Conservation (phyloP, 2,329 filamentous ascomycete genomes). For the Sphaerulina vaccinii region DNA sequence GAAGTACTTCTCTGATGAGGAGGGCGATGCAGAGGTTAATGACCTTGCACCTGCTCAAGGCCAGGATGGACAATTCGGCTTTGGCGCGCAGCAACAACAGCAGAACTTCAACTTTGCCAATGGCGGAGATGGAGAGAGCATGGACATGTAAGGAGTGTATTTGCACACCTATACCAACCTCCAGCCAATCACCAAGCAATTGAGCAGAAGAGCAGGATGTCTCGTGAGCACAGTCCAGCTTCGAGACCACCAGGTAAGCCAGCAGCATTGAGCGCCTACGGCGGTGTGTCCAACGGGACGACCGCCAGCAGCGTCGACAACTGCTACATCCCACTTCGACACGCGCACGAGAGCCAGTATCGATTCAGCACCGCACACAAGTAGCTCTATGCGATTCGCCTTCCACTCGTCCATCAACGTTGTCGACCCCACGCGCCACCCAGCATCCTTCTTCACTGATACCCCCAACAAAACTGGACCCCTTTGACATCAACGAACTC, state of each 20-base stretch:
- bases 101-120: slow-evolving; percentile 94
- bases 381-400: slow-evolving; percentile 1
- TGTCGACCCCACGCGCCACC: slow-evolving; percentile 9
- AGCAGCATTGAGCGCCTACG: slow-evolving; percentile 8
- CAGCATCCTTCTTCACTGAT: slow-evolving; percentile 18
- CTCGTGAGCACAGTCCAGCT: slow-evolving; percentile 7
- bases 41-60: slow-evolving; percentile 71
- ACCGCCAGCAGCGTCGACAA: slow-evolving; percentile 1
- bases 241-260: slow-evolving; percentile 17
- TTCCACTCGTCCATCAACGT: slow-evolving; percentile 2
- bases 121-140: slow-evolving; percentile 71
- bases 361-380: slow-evolving; percentile 18
- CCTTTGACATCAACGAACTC: slow-evolving; percentile 29
- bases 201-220: slow-evolving; percentile 9
- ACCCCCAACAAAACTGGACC: slow-evolving; percentile 23
- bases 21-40: slow-evolving; percentile 79
- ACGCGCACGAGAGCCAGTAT: slow-evolving; percentile 26
- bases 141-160: slow-evolving; percentile 26
- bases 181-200: neutral
- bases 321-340: slow-evolving; percentile 6
- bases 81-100: slow-evolving; percentile 69
- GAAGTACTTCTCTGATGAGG: slow-evolving; percentile 99
- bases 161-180: neutral
- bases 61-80: slow-evolving; percentile 75
- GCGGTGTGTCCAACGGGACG: slow-evolving; percentile 3